Evolutionary conservation across 1,139 yeast genomes (phyloP).

Genomic region (Taphrina pruni): DNA sequence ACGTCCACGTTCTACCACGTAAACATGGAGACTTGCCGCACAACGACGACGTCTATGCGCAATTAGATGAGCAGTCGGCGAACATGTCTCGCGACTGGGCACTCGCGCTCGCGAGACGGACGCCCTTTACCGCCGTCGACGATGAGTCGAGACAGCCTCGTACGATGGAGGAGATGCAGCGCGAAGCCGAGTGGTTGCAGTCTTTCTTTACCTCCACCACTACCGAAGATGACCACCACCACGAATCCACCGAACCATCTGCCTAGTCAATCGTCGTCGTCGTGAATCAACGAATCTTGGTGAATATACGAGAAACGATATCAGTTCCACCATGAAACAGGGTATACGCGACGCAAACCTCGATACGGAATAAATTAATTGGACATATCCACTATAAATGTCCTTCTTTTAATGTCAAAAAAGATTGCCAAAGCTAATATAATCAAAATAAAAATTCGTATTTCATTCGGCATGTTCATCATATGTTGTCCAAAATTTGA

Average conservation of each 20-base stretch:
- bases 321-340: too few species aligned
- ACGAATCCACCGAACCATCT: too few species aligned
- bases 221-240: too few species aligned
- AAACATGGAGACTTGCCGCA: slow-evolving; percentile 60
- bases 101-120: slow-evolving; percentile 51
- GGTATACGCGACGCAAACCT: too few species aligned
- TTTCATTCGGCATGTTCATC: background rate
- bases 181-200: slow-evolving; percentile 64
- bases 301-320: too few species aligned
- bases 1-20: slow-evolving; percentile 87
- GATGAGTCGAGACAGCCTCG: slow-evolving; percentile 62
- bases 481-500: background rate
- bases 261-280: too few species aligned
- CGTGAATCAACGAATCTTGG: too few species aligned
- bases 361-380: background rate
- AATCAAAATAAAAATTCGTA: too few species aligned
- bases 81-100: slow-evolving; percentile 50
- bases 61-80: slow-evolving; percentile 59
- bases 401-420: background rate
- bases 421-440: background rate
- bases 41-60: slow-evolving; percentile 67
- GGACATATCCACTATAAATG: background rate
- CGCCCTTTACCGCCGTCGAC: slow-evolving; percentile 54
- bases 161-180: slow-evolving; percentile 63
- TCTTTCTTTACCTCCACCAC: slow-evolving; percentile 51